Base-by-base conservation (phyloP, 1,284 basidiomycete genomes). In the Tylopilus orsonianus region DNA sequence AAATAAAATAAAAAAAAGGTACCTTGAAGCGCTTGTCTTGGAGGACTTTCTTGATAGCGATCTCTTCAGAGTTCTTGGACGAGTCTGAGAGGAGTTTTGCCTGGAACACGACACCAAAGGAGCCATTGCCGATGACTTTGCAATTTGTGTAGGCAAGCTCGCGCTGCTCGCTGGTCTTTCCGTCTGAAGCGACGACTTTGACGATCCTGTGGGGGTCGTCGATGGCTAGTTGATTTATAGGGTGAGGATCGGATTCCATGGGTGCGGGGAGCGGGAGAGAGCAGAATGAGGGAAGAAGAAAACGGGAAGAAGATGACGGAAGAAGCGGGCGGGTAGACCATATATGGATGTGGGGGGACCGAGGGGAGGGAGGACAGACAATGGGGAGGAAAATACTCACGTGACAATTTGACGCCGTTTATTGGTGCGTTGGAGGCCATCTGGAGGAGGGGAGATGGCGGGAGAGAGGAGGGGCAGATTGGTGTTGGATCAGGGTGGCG, bases 21-120 rank as follows among this genome's bases (percentile, higher is more conserved):
- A 94, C 95, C 91, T 99, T 99, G 88, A 99, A 99, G 59, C 96
- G 86, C 81, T 99, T 99, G 78, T 99, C 96, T 79, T 99, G 96
- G 58, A 99, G 74, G 45, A 99, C 96, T 79, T 98, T 99, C 86
- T 99, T 99, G 81, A 99, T 99, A 48, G 96, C 96, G 64, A 99
- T 97, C 62, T 97, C 94, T 53, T 90, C 87, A 22, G 77, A 77
- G 29, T 80, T 78, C 62, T 80, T 79, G 36, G 78, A 70, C 7
- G 78, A 71, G 19, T 79, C 76, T 24, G 77, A 75, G 46, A 88
- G 74, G 52, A 91, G 78, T 72, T 83, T 83, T 57, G 89, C 84
- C 66, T 91, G 93, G 72, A 97, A 99, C 56, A 99, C 97, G 67
- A 99, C 95, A 61, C 97, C 97, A 65, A 99, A 99, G 52, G 91